Base-by-base conservation (phyloP, 495 filamentous ascomycete genomes). In the Podospora sp. region DNA sequence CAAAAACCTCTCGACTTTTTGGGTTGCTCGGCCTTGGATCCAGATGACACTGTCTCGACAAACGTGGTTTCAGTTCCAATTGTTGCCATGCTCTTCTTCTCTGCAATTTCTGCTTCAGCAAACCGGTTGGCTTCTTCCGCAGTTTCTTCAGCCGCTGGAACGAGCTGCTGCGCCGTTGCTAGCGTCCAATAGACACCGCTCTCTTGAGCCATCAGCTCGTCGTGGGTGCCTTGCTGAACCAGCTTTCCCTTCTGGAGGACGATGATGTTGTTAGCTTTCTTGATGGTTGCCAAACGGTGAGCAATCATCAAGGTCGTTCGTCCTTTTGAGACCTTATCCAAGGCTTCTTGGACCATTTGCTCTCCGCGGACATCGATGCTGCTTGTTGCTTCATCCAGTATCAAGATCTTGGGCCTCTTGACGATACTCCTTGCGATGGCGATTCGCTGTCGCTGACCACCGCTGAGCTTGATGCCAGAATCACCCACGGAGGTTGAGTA, bases 341-440 rank as follows among this genome's bases (percentile, higher is more conserved):
- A 69, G 0, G 86, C 84, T 7, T 78, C 79, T 68, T 88, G 86
- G 5, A 89, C 86, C 25, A 87, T 76, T n/a, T 80, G 78, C 69
- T 89, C 87, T 20, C 84, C 80, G 11, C 82, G 78, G 27, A 85
- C 82, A 67, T 89, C 87, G 25, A 89, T 84, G 33, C 85, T 82
- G 61, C 81, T 87, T 0, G 92, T 95, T 20, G 92, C 92, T 76
- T 96, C 92, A 71, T 96, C 92, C 7, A 97, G 78, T 35, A 96
- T 89, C 6, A 97, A 79, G 64, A 97, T 89, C n/a, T 86, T 86
- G 0, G 93, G 92, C 57, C 91, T 83, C 71, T 91, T 91, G 62
- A 96, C 84, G 29, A 93, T 86, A 25, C 87, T 88, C 22, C 90
- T 81, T 0, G 90, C 90, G 61, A 93, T 87, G 11, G 90, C 85